Evolutionary conservation across 148 eudicot species (phyloP).

Genomic region (Rhododendron simsii): DNA sequence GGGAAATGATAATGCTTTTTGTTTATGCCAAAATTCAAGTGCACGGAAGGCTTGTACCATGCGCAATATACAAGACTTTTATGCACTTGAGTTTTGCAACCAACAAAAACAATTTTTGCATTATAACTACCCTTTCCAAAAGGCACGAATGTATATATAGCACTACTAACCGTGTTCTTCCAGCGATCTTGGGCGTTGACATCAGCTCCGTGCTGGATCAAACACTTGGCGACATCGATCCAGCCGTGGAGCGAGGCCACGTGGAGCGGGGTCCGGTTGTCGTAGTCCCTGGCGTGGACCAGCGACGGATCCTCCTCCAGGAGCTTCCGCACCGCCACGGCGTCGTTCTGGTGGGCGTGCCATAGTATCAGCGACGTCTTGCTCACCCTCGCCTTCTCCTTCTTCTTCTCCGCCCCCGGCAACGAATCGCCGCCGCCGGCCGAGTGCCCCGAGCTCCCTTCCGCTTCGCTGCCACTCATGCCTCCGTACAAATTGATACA

Average conservation of each 20-base stretch:
- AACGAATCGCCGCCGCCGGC: constrained; percentile 15
- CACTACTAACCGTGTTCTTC: constrained; percentile 64
- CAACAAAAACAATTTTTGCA: no score
- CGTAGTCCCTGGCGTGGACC: constrained; percentile 85
- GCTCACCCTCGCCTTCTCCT: constrained; percentile 70
- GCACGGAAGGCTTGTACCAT: no score
- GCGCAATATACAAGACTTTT: no score
- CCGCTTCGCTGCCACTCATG: constrained; percentile 52
- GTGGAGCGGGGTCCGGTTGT: constrained; percentile 82
- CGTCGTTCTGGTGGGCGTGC: constrained; percentile 96
- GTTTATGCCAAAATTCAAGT: no score
- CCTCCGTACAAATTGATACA: background rate
- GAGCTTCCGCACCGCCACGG: constrained; percentile 67
- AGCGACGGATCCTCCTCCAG: constrained; percentile 73
- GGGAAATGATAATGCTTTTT: background rate
- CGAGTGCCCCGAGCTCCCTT: constrained; percentile 39
- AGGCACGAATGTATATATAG: background rate
- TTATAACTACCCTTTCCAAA: background rate
- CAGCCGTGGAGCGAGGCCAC: constrained; percentile 92
- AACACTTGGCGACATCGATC: constrained; percentile 75
- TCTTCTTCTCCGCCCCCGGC: constrained; percentile 41
- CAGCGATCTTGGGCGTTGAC: constrained; percentile 97
- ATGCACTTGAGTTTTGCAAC: no score
- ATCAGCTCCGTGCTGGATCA: constrained; percentile 75
- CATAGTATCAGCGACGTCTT: constrained; percentile 83